Base-by-base conservation (phyloP, 2,329 filamentous ascomycete genomes). In the Curvularia eragrostidis region DNA sequence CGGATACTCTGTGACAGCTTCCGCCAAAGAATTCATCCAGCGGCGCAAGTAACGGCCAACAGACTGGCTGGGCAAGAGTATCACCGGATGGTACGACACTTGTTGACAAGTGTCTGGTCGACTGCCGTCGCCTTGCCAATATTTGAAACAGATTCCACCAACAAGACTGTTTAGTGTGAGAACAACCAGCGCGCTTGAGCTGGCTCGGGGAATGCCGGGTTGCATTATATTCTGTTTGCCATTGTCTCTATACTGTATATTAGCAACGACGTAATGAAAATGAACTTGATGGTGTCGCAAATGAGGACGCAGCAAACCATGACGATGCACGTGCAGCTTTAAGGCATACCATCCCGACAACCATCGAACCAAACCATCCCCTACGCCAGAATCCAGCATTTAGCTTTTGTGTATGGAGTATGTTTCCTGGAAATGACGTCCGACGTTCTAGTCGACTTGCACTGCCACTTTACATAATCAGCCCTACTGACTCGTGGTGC, bases 1-100 rank as follows among this genome's bases (percentile, higher is more conserved):
- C 41, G 74, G 71, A 39, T 76, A 73, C 56, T 76, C 74, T 15
- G 71, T 77, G 9, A 74, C 71, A n/a, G 74, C 73, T 32, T 68
- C 70, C 9, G 70, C 74, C 19, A 77, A 71, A 50, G 71, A 68
- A 19, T 43, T 75, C 24, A 46, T 74, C 12, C 61, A 70, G 44
- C 54, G 65, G 30, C 68, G 68, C 46, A 74, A 67, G 52, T 62
- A 47, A 38, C 10, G 15, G 59, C 24, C 66, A 21, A 28, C 55
- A 26, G 46, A 26, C 24, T 58, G 18, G 43, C 18, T 26, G 19
- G 58, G 28, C 34, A 61, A 50, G 47, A 52, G 51, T 56, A 56
- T 61, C 68, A 61, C 64, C 60, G 61, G 65, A 63, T 55, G 60
- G 47, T 56, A 59, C 63, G 15, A 62, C 62, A 65, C 62, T 64